These are phyloP conservation scores for Actinomucor elegans DNA, from an alignment of 371 early-diverging fungal genomes.

Conservation along the genomic window DNA sequence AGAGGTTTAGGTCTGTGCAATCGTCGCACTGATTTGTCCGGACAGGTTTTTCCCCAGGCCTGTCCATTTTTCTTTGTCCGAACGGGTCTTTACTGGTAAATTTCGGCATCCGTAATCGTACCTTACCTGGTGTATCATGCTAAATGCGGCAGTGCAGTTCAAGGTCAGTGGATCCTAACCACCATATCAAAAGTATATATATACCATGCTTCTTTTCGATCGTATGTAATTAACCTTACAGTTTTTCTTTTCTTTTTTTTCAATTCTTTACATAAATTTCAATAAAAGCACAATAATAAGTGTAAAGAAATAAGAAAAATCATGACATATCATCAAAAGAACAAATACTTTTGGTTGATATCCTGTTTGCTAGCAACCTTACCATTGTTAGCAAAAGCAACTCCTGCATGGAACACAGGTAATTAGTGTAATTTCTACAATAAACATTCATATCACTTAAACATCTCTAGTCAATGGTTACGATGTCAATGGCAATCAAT, in stretches of 20 bases:
- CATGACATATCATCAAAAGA: slow-evolving; percentile 8
- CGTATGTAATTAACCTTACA: neutral
- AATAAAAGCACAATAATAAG: neutral
- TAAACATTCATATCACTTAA: neutral
- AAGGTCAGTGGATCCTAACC: neutral
- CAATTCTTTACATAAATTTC: neutral
- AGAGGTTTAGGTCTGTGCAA: neutral
- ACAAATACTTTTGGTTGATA: slow-evolving; percentile 4
- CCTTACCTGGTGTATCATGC: neutral
- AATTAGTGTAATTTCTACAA: no score
- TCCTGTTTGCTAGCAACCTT: slow-evolving; percentile 3
- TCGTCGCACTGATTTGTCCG: slow-evolving; percentile 2
- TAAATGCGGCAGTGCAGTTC: no score
- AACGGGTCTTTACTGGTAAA: neutral
- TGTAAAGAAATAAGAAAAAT: neutral
- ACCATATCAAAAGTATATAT: neutral
- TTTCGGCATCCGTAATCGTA: neutral
- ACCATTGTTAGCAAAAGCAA: slow-evolving; percentile 7
- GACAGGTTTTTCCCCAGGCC: neutral
- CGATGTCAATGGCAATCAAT: slow-evolving; percentile 43
- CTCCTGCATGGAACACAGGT: slow-evolving; percentile 17
- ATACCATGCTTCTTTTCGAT: neutral
- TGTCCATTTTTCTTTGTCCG: neutral
- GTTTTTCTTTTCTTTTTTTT: neutral
- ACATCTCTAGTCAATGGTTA: slow-evolving; percentile 43